Evolutionary conservation across 169 alveolate genomes (phyloP).

Genomic region (Eimeria necatrix): DNA sequence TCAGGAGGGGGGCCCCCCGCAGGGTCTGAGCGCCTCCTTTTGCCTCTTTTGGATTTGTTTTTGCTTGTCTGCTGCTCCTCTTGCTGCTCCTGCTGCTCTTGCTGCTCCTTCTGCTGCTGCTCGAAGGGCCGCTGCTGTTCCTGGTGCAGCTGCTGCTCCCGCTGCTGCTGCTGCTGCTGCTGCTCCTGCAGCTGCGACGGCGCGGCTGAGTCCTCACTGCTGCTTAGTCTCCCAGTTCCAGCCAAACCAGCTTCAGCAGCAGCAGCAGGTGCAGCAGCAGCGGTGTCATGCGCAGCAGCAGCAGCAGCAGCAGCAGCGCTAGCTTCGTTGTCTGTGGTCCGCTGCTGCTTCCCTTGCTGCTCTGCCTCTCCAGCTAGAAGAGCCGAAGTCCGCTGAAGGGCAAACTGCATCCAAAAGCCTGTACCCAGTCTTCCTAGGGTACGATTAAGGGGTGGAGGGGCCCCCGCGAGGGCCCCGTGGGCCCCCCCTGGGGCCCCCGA

Average conservation of each 20-base stretch:
- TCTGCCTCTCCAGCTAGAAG: conserved; percentile 26
- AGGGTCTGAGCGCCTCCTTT: too few species aligned
- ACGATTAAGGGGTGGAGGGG: conserved; percentile 57
- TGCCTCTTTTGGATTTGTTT: not conserved
- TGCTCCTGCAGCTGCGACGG: not conserved
- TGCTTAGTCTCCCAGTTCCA: not conserved
- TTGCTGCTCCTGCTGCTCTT: too few species aligned
- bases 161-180: conserved; percentile 19
- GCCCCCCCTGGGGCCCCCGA: not conserved
- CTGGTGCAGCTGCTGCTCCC: not conserved
- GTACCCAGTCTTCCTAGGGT: conserved; percentile 44
- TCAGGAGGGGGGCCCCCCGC: too few species aligned
- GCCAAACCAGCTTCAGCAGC: not conserved
- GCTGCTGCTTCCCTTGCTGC: not conserved
- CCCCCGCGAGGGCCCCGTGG: conserved; percentile 61
- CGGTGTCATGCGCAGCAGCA: not conserved
- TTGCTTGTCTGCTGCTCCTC: not conserved
- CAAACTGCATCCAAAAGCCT: conserved; percentile 43
- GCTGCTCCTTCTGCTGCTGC: too few species aligned
- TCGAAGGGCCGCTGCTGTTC: conserved; percentile 40
- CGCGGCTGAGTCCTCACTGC: not conserved
- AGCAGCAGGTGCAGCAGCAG: not conserved
- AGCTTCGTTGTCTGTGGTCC: not conserved
- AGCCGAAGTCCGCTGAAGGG: conserved; percentile 46
- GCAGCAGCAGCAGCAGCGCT: not conserved